Conservation (phyloP, 2,329 filamentous ascomycete genomes). For the Pseudogymnoascus sp. region DNA sequence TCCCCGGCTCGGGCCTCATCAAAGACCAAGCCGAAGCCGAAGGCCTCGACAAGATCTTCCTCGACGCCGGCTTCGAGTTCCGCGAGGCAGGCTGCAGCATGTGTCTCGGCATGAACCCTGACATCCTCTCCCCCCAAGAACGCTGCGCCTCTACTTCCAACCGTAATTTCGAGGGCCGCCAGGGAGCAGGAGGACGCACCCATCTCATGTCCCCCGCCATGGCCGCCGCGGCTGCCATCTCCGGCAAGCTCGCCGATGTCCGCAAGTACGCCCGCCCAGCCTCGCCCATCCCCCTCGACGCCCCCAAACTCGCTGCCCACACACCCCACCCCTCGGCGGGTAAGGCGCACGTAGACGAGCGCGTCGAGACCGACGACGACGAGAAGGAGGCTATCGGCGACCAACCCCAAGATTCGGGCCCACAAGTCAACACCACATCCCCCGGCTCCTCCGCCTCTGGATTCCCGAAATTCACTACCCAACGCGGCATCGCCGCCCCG, state of each 20-base stretch:
- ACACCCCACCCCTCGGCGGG: conserved; percentile 21
- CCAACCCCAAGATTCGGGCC: conserved; percentile 53
- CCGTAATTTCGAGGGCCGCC: conserved; percentile 93
- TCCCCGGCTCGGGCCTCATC: conserved; percentile 89
- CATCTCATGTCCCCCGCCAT: conserved; percentile 97
- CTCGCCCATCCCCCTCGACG: conserved; percentile 18
- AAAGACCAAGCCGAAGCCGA: conserved; percentile 87
- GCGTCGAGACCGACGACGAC: conserved; percentile 40
- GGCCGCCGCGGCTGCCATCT: conserved; percentile 84
- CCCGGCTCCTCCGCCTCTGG: conserved; percentile 46
- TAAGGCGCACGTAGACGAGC: conserved; percentile 45
- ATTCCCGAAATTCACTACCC: conserved; percentile 72
- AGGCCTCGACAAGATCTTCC: conserved; percentile 87
- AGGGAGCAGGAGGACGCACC: conserved; percentile 83
- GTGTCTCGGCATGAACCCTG: conserved; percentile 99
- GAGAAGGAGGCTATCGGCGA: conserved; percentile 47
- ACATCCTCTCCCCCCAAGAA: conserved; percentile 86
- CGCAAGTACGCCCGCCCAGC: conserved; percentile 54
- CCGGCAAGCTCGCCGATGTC: conserved; percentile 86
- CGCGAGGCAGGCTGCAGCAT: conserved; percentile 97
- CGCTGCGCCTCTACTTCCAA: conserved; percentile 94
- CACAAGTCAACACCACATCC: conserved; percentile 53
- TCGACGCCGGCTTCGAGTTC: conserved; percentile 92
- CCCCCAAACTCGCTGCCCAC: conserved; percentile 24
- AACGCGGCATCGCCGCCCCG: conserved; percentile 81